Evolutionary conservation across 1,139 yeast genomes (phyloP).

Genomic region (Kurtzmaniella natalensis): DNA sequence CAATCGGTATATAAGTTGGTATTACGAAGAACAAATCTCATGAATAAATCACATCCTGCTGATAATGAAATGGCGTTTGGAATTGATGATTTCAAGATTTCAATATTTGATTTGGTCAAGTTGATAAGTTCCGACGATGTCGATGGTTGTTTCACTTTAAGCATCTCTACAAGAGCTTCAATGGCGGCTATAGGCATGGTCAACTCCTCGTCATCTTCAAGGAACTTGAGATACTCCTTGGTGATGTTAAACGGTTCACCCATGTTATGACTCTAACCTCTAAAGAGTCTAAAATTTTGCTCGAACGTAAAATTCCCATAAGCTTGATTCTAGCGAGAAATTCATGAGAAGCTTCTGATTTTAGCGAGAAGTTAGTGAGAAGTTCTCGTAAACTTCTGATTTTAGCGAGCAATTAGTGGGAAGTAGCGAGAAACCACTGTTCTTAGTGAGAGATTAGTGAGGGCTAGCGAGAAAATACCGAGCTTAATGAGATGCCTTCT

Average conservation of each 20-base stretch:
- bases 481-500: no score
- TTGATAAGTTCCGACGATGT: conserved; percentile 92
- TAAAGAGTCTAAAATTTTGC: no score
- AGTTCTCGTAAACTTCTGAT: no score
- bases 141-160: conserved; percentile 77
- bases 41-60: conserved; percentile 97
- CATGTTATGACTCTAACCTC: no score
- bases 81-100: conserved; percentile 69
- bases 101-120: conserved; percentile 71
- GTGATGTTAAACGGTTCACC: conserved; percentile 71
- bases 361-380: no score
- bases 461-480: no score
- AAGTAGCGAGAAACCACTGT: no score
- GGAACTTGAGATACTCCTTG: conserved; percentile 69
- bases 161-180: conserved; percentile 82
- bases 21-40: conserved; percentile 87
- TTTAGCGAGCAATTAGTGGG: no score
- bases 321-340: no score
- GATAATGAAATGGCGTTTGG: conserved; percentile 88
- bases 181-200: conserved; percentile 99
- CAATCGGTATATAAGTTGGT: conserved; percentile 88
- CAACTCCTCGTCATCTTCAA: conserved; percentile 86
- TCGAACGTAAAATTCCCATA: no score
- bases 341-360: no score
- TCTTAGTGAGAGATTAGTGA: no score